Percentiles rank a stretch among this genome's conserved stretches.
Evolutionary conservation across 352 stramenopile genomes (phyloP).

Genomic region (Phytophthora pistaciae): DNA sequence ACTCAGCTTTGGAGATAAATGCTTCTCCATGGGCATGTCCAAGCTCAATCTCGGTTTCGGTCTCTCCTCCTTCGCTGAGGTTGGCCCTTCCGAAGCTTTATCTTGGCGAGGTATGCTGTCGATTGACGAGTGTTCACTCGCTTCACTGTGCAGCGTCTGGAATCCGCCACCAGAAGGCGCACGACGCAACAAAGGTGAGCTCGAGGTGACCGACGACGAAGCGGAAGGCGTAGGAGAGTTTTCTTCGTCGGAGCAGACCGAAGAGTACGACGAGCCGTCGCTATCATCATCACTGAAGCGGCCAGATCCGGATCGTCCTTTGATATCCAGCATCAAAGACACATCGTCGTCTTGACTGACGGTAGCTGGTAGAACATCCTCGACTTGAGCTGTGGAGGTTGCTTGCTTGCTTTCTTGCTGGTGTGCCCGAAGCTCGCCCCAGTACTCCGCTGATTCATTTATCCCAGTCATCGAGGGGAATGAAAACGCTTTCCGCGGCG

Average conservation of each 20-base stretch:
- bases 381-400: neutral
- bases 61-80: neutral
- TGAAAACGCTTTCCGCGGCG: slow-evolving; percentile 36
- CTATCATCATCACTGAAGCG: slow-evolving; percentile 39
- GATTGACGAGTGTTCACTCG: slow-evolving; percentile 16
- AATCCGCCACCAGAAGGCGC: slow-evolving; percentile 16
- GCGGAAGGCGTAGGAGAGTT: slow-evolving; percentile 21
- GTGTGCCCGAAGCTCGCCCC: slow-evolving; percentile 14
- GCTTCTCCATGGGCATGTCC: neutral
- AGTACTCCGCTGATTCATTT: slow-evolving; percentile 9
- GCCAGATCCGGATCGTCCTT: neutral
- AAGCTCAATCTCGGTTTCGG: slow-evolving; percentile 9
- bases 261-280: slow-evolving; percentile 33
- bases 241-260: slow-evolving; percentile 26
- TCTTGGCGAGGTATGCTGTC: slow-evolving; percentile 23
- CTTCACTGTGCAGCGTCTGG: slow-evolving; percentile 18
- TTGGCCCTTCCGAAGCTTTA: neutral
- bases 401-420: slow-evolving; percentile 12
- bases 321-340: slow-evolving; percentile 28
- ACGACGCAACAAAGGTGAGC: slow-evolving; percentile 28
- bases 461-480: slow-evolving; percentile 29
- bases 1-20: slow-evolving; percentile 2
- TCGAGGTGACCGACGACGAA: slow-evolving; percentile 30
- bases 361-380: neutral
- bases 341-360: slow-evolving; percentile 14